Base-by-base conservation (phyloP, 2,329 filamentous ascomycete genomes). In the Trichoderma koningiopsis region DNA sequence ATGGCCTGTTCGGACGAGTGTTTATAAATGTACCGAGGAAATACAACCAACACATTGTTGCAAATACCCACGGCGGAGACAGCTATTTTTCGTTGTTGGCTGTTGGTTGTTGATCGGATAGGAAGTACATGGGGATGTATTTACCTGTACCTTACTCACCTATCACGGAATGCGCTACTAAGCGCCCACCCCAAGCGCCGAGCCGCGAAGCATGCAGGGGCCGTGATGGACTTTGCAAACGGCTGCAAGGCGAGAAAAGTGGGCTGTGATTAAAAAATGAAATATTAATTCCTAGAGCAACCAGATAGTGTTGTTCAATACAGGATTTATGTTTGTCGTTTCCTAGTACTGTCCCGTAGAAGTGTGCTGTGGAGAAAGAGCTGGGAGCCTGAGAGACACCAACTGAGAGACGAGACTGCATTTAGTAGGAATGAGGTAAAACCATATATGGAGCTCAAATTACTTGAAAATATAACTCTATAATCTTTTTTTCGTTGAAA, bases 111-210 rank as follows among this genome's bases (percentile, higher is more conserved):
- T 43, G 40, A 35, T 43, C 6, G 40, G n/a, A n/a, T 10, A 14
- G 11, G 6, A 35, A 11, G 37, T 40, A 19, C 19, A 40, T 43
- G 37, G 11, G 37, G 11, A 5, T 14, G 33, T 35, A 43, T n/a
- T 43, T 8, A 27, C 27, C 27, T 27, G 27, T 27, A 27, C 27
- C 27, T 27, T 27, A n/a, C 16, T 43, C 19, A 10, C 40, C 40
- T 43, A n/a, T 43, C 40, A n/a, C 7, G 37, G 16, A 43, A 19
- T 24, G 47, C 47, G 47, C 47, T 49, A 49, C 49, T 64, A 64
- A 64, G 47, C 61, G 61, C 61, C 61, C 31, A 64, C 47, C 5
- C 33, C 22, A 64, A 64, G 61, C 61, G 61, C 61, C 49, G 49
- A 19, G 47, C 27, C 43, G 16, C 16, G 47, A 37, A 53, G 27